A percentile compares a stretch with the other conserved stretches of the same genome.
Conservation (phyloP, 257 asterid genomes). For the Przewalskia tangutica region DNA sequence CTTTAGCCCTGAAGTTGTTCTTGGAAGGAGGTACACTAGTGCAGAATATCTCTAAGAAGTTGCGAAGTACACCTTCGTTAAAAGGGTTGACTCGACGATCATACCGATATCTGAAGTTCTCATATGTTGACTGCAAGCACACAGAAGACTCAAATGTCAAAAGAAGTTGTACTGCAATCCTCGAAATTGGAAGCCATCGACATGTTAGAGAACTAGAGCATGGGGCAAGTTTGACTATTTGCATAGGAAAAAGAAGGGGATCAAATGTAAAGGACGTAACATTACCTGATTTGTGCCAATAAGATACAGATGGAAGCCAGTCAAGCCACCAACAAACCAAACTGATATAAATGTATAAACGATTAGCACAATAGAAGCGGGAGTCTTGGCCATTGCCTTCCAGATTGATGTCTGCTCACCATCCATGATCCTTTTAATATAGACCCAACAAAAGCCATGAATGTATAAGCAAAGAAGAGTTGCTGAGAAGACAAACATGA, state of each 20-base stretch:
- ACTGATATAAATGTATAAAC: conserved; percentile 51
- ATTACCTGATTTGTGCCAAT: conserved; percentile 74
- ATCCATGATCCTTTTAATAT: conserved; percentile 49
- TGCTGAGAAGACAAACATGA: conserved; percentile 72
- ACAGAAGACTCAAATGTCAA: not conserved
- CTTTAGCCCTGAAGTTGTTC: conserved; percentile 63
- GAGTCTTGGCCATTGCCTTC: conserved; percentile 54
- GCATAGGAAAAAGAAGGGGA: not conserved
- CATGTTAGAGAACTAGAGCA: not conserved
- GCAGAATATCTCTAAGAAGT: conserved; percentile 64
- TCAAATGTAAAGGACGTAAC: not conserved
- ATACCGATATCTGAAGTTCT: conserved; percentile 72
- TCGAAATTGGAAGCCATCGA: not conserved
- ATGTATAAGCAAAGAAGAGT: conserved; percentile 63
- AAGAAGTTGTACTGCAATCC: not conserved
- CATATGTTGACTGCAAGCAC: conserved; percentile 70
- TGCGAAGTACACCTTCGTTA: conserved; percentile 43
- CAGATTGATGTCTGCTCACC: conserved; percentile 40
- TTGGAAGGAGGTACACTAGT: conserved; percentile 50
- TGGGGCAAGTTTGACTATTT: not conserved
- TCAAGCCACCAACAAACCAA: conserved; percentile 92
- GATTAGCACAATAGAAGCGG: conserved; percentile 60
- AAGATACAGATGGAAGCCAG: conserved; percentile 73
- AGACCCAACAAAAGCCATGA: conserved; percentile 67
- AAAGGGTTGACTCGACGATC: conserved; percentile 50